Conservation (phyloP, 75 land plant genomes). For the Ceratopteris richardii region DNA sequence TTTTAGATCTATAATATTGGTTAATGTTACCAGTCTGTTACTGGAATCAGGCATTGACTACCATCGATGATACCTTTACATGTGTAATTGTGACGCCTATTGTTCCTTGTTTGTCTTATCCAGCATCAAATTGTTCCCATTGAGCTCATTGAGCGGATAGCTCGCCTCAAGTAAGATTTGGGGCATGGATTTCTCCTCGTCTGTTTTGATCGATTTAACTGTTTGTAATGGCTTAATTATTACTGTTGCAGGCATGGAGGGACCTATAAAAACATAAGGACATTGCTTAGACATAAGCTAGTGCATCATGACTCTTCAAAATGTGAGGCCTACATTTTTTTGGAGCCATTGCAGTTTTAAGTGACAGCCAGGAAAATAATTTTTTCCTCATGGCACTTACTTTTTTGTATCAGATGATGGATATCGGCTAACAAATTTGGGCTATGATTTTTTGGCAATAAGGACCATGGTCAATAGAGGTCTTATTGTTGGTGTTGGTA, state of each 20-base stretch:
- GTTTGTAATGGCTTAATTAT: not conserved
- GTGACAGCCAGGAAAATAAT: not conserved
- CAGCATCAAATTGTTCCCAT: slow-evolving; percentile 97
- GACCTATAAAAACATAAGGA: slow-evolving; percentile 81
- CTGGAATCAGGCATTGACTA: too few relatives aligned
- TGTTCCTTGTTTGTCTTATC: too few relatives aligned
- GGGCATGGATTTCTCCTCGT: not conserved
- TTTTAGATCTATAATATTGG: too few relatives aligned
- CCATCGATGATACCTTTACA: too few relatives aligned
- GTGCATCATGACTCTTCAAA: slow-evolving; percentile 90
- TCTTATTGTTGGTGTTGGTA: slow-evolving; percentile 79
- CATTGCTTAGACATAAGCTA: slow-evolving; percentile 73
- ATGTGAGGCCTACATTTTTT: slow-evolving; percentile 30
- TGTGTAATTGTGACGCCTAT: too few relatives aligned
- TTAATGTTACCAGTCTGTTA: too few relatives aligned
- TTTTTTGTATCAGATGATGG: slow-evolving; percentile 70
- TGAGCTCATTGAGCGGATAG: slow-evolving; percentile 89
- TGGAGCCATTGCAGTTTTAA: not conserved
- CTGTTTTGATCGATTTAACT: not conserved
- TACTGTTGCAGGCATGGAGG: slow-evolving; percentile 70
- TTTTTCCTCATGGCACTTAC: too few relatives aligned
- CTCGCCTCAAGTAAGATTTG: slow-evolving; percentile 72
- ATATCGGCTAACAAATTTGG: slow-evolving; percentile 78
- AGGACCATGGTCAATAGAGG: slow-evolving; percentile 94
- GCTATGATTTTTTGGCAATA: slow-evolving; percentile 96